Conservation (phyloP, 495 filamentous ascomycete species). For the Penicillium mononematosum region DNA sequence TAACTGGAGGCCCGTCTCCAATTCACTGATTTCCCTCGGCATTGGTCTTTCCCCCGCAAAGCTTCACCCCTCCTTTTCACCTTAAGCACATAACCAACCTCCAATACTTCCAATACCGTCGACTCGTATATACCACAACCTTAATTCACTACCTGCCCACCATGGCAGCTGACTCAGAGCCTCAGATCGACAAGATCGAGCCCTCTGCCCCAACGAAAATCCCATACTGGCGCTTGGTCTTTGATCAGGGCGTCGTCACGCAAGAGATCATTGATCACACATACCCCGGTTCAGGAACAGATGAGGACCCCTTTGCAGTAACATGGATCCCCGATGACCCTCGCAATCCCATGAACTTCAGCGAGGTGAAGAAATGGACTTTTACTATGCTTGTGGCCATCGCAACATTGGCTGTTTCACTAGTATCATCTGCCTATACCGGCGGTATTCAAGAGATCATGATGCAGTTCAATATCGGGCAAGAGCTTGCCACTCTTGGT, state of each 20-base stretch:
- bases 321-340: constrained; percentile 71
- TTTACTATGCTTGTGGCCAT: constrained; percentile 63
- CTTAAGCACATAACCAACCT: neutral
- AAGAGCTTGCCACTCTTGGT: constrained; percentile 62
- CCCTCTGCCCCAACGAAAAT: constrained; percentile 35
- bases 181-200: constrained; percentile 33
- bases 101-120: neutral
- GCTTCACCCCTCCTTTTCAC: neutral
- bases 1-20: neutral
- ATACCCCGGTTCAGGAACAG: constrained; percentile 69
- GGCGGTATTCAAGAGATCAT: constrained; percentile 67
- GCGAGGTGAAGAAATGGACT: constrained; percentile 63
- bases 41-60: neutral
- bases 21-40: neutral
- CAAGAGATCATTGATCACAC: constrained; percentile 55
- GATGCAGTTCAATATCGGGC: constrained; percentile 55
- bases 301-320: constrained; percentile 71
- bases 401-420: constrained; percentile 69
- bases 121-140: neutral
- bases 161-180: constrained; percentile 33
- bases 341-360: constrained; percentile 69
- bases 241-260: constrained; percentile 55
- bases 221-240: constrained; percentile 45
- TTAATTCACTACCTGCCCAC: constrained; percentile 13
- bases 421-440: constrained; percentile 75